Conservation (phyloP, 1,284 basidiomycete genomes). For the Sporisorium graminicola region DNA sequence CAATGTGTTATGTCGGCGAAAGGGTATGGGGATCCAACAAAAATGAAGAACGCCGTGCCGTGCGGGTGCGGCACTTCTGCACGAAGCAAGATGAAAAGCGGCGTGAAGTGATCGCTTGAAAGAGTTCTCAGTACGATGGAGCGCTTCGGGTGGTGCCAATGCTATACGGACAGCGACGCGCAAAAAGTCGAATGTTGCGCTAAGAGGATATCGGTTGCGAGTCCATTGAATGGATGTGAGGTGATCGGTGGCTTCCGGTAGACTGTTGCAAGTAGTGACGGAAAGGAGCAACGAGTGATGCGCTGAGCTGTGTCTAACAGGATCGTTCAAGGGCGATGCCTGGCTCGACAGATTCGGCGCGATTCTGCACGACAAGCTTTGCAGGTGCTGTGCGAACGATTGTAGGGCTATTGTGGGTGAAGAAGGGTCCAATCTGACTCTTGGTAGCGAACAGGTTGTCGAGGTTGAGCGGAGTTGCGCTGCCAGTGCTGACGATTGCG, state of each 20-base stretch:
- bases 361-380: background rate
- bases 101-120: background rate
- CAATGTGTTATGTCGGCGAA: background rate
- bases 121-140: too few species aligned
- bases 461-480: background rate
- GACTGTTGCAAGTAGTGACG: background rate
- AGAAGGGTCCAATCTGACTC: too few species aligned
- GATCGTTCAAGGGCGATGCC: background rate
- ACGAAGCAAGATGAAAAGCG: background rate
- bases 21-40: background rate
- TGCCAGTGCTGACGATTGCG: background rate
- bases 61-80: background rate
- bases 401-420: background rate
- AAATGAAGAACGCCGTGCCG: background rate
- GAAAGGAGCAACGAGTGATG: background rate
- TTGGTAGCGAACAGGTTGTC: background rate
- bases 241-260: background rate
- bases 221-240: background rate
- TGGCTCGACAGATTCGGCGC: too few species aligned
- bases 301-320: background rate
- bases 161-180: background rate
- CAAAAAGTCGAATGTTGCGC: background rate
- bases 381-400: background rate
- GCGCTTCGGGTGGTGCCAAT: background rate
- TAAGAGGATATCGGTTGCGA: background rate